These are phyloP conservation scores for Pestalotiopsis sp. DNA, from an alignment of 2,329 filamentous ascomycete species.

Conservation along the genomic window DNA sequence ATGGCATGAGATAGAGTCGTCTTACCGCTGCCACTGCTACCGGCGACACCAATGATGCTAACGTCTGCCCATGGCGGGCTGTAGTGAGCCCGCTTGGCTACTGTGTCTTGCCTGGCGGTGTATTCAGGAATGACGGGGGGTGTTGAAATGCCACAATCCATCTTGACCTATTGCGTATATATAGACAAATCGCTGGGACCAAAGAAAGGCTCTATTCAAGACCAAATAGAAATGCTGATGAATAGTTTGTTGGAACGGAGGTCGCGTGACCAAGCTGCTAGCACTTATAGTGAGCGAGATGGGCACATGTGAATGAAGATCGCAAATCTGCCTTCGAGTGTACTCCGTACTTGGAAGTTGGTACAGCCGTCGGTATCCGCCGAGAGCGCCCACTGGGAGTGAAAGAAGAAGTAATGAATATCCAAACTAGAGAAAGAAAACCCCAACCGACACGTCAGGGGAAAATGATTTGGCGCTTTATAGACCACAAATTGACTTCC, in stretches of 20 bases:
- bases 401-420: neutral
- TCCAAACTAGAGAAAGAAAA: neutral
- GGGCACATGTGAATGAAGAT: neutral
- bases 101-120: slow-evolving; percentile 36
- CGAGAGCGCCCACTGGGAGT: neutral
- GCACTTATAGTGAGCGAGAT: neutral
- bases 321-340: neutral
- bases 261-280: neutral
- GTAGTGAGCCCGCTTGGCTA: slow-evolving; percentile 70
- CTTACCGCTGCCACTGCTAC: slow-evolving; percentile 93
- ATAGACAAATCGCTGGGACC: neutral
- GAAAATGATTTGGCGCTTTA: neutral
- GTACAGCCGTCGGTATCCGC: neutral
- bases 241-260: neutral
- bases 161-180: slow-evolving; percentile 12
- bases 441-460: neutral
- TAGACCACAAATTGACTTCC: neutral
- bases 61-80: slow-evolving; percentile 94
- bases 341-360: no score
- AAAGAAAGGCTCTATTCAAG: neutral
- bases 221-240: neutral
- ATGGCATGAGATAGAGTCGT: slow-evolving; percentile 92
- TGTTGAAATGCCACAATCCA: slow-evolving; percentile 28
- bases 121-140: slow-evolving; percentile 30
- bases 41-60: slow-evolving; percentile 94